Base-by-base conservation (phyloP, 139 green algal genomes). In the Chlorella sorokiniana region DNA sequence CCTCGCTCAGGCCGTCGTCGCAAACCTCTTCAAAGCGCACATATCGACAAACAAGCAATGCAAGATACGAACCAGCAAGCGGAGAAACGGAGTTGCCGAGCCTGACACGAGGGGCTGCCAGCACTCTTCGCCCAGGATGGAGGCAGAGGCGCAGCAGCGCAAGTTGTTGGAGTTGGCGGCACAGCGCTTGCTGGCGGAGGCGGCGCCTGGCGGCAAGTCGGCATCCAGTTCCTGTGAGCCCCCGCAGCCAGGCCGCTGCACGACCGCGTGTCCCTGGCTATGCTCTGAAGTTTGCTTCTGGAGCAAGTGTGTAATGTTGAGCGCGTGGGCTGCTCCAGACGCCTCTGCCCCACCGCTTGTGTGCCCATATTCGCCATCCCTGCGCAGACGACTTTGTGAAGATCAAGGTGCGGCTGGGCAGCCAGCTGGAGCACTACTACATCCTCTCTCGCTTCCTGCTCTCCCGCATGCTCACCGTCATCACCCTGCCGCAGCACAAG, bases 381-480 rank as follows among this genome's bases (percentile, higher is more conserved):
- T 16, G 48, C n/a, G 16, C 56, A 65, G 56, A 96, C 70, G 93
- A 96, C 45, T 94, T 93, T 41, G 82, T 96, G 52, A 96, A 97
- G 89, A 90, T 95, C 63, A 94, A 94, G 59, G 93, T 98, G 20
- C 96, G 90, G 91, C 86, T 98, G 45, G 91, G 90, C 0, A 86
- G 91, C 22, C 78, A 88, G 20, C 73, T 83, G 67, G 85, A 91
- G 68, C 95, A 98, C 81, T 97, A 97, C 82, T 98, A 98, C 82
- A 91, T 98, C 10, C 88, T 98, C 9, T 98, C 95, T 0, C 88
- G 95, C 20, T 98, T 96, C 85, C 90, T 98, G 4, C 89, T 98
- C 37, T 90, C 82, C 78, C 89, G 95, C 23, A 97, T 95, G 90
- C 90, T 98, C 3, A 98, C 95, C 0, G 93, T 98, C 33, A 97